phyloP scores from a whole-genome alignment of 805 yeast genomes.

The Hanseniaspora lindneri region DNA sequence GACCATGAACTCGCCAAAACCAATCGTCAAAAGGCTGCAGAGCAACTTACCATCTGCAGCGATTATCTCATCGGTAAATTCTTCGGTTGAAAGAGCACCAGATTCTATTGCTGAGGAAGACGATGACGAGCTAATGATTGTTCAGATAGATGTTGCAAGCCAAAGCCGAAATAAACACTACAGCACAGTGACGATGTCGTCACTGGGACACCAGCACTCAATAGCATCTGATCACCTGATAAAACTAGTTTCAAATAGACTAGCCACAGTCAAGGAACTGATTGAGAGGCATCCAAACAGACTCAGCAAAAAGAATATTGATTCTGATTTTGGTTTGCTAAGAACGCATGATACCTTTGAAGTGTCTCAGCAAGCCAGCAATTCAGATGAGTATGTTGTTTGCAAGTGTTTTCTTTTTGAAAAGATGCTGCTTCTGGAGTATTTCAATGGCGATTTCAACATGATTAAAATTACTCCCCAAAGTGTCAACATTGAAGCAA shows the following conservation, averaged over 20 bases:
- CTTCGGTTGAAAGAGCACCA: background rate
- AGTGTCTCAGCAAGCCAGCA: slow-evolving; percentile 21
- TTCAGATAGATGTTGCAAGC: slow-evolving; percentile 11
- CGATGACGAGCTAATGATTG: slow-evolving; percentile 10
- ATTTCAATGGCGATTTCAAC: background rate
- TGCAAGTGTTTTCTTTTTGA: slow-evolving; percentile 31
- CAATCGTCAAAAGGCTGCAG: slow-evolving; percentile 9
- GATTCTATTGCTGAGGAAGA: background rate
- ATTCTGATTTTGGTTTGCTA: slow-evolving; percentile 28
- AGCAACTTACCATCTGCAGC: background rate
- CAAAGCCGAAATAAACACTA: too few species aligned
- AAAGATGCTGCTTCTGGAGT: slow-evolving; percentile 14
- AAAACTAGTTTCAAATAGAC: slow-evolving; percentile 22
- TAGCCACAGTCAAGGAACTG: slow-evolving; percentile 22
- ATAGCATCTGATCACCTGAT: slow-evolving; percentile 8
- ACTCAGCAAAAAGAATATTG: slow-evolving; percentile 24
- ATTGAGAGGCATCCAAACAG: slow-evolving; percentile 19
- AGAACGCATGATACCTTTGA: slow-evolving; percentile 30
- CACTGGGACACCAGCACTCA: background rate
- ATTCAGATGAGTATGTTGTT: slow-evolving; percentile 23
- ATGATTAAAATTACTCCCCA: slow-evolving; percentile 17
- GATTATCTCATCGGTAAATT: slow-evolving; percentile 3
- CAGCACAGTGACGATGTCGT: too few species aligned
- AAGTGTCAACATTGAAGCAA: slow-evolving; percentile 21
- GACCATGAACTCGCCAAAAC: slow-evolving; percentile 2